Evolutionary conservation across 805 yeast species (phyloP).

Genomic region (Nakazawaea ambrosiae): DNA sequence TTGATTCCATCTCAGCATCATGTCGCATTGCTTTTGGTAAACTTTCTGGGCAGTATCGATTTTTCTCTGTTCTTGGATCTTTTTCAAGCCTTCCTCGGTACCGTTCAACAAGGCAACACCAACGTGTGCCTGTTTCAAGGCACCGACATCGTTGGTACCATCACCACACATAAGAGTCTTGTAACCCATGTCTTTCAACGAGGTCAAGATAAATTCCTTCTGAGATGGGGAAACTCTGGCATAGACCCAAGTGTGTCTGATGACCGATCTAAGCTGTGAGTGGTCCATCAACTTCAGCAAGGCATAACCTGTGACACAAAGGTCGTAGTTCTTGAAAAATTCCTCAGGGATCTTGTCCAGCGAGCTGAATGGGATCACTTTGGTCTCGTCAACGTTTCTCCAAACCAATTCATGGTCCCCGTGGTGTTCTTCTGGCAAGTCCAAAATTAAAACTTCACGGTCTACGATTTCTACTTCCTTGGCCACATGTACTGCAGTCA

Average conservation of each 20-base stretch:
- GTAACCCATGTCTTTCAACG: conserved; percentile 83
- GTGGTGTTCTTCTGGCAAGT: conserved; percentile 70
- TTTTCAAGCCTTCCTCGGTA: conserved; percentile 88
- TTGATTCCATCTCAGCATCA: conserved; percentile 76
- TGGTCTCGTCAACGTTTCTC: conserved; percentile 79
- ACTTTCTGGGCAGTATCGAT: conserved; percentile 56
- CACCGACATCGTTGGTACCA: conserved; percentile 99
- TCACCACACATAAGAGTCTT: conserved; percentile 98
- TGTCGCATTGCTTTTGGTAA: conserved; percentile 77
- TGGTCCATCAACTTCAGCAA: conserved; percentile 60
- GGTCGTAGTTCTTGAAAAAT: conserved; percentile 63
- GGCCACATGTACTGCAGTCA: conserved; percentile 97
- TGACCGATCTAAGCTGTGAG: conserved; percentile 60
- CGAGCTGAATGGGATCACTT: conserved; percentile 59
- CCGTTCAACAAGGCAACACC: conserved; percentile 98
- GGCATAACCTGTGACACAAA: conserved; percentile 93
- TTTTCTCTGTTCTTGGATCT: conserved; percentile 74
- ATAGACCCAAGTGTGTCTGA: conserved; percentile 92
- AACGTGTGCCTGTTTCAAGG: conserved; percentile 95
- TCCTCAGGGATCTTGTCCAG: conserved; percentile 45
- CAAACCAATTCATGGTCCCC: conserved; percentile 60
- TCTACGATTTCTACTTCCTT: conserved; percentile 84
- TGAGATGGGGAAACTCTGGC: conserved; percentile 97
- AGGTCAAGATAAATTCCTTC: conserved; percentile 82
- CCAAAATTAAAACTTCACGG: conserved; percentile 78